Percentiles rank a stretch among this genome's conserved stretches.
phyloP scores from a whole-genome alignment of 257 asterid species.

The Coffea eugenioides region DNA sequence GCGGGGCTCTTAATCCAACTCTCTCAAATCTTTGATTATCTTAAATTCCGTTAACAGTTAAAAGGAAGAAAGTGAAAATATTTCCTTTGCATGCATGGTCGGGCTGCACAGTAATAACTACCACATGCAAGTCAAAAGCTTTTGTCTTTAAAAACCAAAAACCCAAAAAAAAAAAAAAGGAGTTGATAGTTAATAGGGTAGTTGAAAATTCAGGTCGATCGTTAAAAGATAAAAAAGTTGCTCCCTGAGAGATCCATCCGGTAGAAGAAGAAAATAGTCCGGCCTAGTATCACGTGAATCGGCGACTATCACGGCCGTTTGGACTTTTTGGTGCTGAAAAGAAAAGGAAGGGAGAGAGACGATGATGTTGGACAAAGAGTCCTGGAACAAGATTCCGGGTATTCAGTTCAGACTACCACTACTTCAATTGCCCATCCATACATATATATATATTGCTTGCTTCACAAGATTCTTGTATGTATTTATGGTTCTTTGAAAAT shows the following conservation, averaged over 20 bases:
- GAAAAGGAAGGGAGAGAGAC: not conserved
- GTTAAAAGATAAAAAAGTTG: not conserved
- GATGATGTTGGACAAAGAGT: slow-evolving; percentile 5
- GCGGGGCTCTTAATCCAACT: too few relatives aligned
- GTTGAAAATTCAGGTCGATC: slow-evolving; percentile 4
- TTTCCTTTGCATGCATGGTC: too few relatives aligned
- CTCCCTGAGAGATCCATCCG: not conserved
- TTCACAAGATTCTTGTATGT: too few relatives aligned
- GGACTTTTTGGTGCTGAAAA: slow-evolving; percentile 7
- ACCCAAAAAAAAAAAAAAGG: not conserved
- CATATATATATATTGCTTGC: too few relatives aligned
- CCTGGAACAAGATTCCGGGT: slow-evolving; percentile 14
- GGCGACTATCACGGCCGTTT: slow-evolving; percentile 34
- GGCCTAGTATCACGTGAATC: slow-evolving; percentile 29
- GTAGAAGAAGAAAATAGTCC: slow-evolving; percentile 13
- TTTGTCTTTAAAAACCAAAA: too few relatives aligned
- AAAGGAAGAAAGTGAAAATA: too few relatives aligned
- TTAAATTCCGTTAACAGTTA: too few relatives aligned
- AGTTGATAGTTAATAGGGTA: not conserved
- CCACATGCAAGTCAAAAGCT: too few relatives aligned
- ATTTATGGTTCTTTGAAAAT: too few relatives aligned
- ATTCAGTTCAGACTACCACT: not conserved
- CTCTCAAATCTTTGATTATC: too few relatives aligned
- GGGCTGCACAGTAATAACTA: too few relatives aligned
- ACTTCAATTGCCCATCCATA: too few relatives aligned